A percentile compares a stretch with the other conserved stretches of the same genome.
These are phyloP conservation scores for Colletotrichum limetticola DNA, from an alignment of 2,329 filamentous ascomycete species.

Conservation along the genomic window DNA sequence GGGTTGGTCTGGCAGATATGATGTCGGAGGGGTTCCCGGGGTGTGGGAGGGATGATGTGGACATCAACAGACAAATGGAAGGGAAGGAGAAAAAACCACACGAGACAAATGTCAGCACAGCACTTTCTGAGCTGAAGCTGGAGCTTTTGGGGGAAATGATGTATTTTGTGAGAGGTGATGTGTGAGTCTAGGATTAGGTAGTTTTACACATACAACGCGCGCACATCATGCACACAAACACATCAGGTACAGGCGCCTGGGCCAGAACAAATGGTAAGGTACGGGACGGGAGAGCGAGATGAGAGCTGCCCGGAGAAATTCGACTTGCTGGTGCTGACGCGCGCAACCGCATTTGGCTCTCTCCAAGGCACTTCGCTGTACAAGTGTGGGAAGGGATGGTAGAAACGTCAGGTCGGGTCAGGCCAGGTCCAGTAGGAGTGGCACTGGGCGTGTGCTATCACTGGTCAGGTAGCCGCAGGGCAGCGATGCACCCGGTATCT, in stretches of 20 bases:
- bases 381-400: neutral
- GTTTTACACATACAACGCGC: neutral
- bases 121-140: neutral
- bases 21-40: neutral
- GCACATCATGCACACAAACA: neutral
- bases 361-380: neutral
- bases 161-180: neutral
- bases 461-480: conserved; percentile 18
- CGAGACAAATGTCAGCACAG: neutral
- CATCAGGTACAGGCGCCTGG: neutral
- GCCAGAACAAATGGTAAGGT: neutral
- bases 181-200: neutral
- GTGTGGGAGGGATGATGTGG: neutral
- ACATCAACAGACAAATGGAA: neutral
- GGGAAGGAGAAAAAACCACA: neutral
- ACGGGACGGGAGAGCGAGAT: neutral
- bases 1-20: neutral
- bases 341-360: neutral
- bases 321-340: neutral
- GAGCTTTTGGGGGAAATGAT: neutral
- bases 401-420: neutral
- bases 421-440: neutral
- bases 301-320: neutral
- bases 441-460: neutral
- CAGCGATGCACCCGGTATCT: neutral